Evolutionary conservation across 768 basidiomycete species (phyloP).

Genomic region (Xanthoconium purpureum): DNA sequence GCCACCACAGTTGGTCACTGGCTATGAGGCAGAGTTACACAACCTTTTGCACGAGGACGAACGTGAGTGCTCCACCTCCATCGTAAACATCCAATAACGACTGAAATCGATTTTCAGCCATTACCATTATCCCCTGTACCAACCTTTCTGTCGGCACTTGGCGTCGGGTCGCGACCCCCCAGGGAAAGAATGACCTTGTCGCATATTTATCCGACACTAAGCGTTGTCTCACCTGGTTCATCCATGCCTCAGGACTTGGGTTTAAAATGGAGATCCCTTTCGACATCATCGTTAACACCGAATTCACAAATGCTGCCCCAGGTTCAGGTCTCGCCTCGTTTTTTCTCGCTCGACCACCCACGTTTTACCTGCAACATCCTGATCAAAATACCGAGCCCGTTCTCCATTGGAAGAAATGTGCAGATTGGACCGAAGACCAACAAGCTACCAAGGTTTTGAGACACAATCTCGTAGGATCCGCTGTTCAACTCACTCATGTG

Average conservation of each 20-base stretch:
- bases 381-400: slow-evolving; percentile 27
- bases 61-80: slow-evolving; percentile 45
- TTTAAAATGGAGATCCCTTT: slow-evolving; percentile 88
- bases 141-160: slow-evolving; percentile 75
- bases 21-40: slow-evolving; percentile 58
- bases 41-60: slow-evolving; percentile 72
- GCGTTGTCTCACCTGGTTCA: slow-evolving; percentile 74
- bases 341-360: slow-evolving; percentile 61
- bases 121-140: slow-evolving; percentile 73
- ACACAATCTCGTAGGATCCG: slow-evolving; percentile 64
- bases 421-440: slow-evolving; percentile 74
- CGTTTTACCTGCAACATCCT: slow-evolving; percentile 60
- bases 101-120: slow-evolving; percentile 40
- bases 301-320: slow-evolving; percentile 52
- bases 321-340: slow-evolving; percentile 61
- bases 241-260: slow-evolving; percentile 64
- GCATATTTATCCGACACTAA: slow-evolving; percentile 71
- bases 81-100: not conserved
- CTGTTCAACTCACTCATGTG: slow-evolving; percentile 56
- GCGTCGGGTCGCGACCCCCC: slow-evolving; percentile 63
- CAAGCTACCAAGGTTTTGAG: slow-evolving; percentile 64
- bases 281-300: slow-evolving; percentile 54
- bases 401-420: slow-evolving; percentile 59
- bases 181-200: slow-evolving; percentile 61
- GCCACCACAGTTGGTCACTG: slow-evolving; percentile 50